Base-by-base conservation (phyloP, 2,329 filamentous ascomycete species). In the Fusarium domesticum region DNA sequence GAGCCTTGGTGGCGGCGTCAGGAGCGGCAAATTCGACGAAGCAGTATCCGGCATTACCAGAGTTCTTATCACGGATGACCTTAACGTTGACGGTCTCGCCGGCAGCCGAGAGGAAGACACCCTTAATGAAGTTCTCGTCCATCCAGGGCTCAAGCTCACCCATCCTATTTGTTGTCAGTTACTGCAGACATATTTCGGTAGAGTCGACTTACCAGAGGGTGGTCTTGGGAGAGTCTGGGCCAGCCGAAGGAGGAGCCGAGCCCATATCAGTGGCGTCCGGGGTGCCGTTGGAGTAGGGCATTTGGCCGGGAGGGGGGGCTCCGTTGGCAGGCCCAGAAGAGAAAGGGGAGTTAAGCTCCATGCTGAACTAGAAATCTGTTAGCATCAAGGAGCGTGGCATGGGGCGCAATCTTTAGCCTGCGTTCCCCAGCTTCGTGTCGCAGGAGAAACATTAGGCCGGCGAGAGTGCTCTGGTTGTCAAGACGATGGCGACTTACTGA, bases 21-120 rank as follows among this genome's bases (percentile, higher is more conserved):
- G 90, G 78, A 58, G 77, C 85, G 44, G 81, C 65, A 62, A 98
- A 98, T 67, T 97, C 93, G 61, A 97, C 90, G 69, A 98, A 98
- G 74, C 92, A 98, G 74, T 98, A 98, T 49, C 93, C 93, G 54
- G 93, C 93, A 68, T 96, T 98, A 61, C 92, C 93, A 65, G 92
- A 96, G 70, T 96, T 96, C 72, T 96, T 96, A 75, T 98, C 93
- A 56, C 93, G 89, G 63, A 98, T 98, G 80, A 98, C 96, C 81
- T 98, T 98, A 60, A 98, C 93, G 61, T 96, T 96, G 61, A 98
- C 93, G 53, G 84, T 84, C 71, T 97, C 93, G 58, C 87, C 90
- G 74, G 96, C 87, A 61, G 91, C 84, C 63, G 89, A 95, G 53
- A 75, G 65, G 80, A 89, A 97, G 35, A 97, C 83, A 59, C 87